phyloP scores from a whole-genome alignment of 805 yeast genomes.

The Vanderwaltozyma polyspora region DNA sequence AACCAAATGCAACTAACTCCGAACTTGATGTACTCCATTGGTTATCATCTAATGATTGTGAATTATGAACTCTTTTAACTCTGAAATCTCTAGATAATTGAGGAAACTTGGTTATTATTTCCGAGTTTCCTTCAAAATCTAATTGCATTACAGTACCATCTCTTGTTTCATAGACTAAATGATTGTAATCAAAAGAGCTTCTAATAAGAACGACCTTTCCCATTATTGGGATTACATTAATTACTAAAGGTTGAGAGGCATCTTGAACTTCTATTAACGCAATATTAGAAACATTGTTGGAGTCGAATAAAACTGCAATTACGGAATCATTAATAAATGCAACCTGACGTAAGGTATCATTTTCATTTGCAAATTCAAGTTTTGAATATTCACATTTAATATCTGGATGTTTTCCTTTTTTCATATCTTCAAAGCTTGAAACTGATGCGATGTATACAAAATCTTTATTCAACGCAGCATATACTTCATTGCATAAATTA shows the following conservation, averaged over 20 bases:
- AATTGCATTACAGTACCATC: constrained; percentile 47
- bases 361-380: constrained; percentile 28
- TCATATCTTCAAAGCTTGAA: constrained; percentile 33
- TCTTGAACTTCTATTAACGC: constrained; percentile 39
- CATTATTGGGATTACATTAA: constrained; percentile 33
- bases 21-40: constrained; percentile 23
- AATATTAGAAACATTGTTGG: constrained; percentile 38
- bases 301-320: constrained; percentile 53
- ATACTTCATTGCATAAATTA: constrained; percentile 43
- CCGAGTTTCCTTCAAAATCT: constrained; percentile 23
- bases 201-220: constrained; percentile 47
- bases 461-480: constrained; percentile 47
- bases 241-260: constrained; percentile 31
- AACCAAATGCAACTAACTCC: constrained; percentile 48
- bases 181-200: constrained; percentile 40
- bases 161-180: constrained; percentile 47
- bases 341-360: constrained; percentile 51
- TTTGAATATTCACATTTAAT: constrained; percentile 25
- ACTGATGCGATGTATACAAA: constrained; percentile 37
- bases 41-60: constrained; percentile 5
- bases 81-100: constrained; percentile 56
- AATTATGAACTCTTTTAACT: constrained; percentile 29
- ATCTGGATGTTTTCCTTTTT: constrained; percentile 38
- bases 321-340: constrained; percentile 41
- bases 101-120: constrained; percentile 44